Conservation (phyloP, 2,329 filamentous ascomycete genomes). For the Ophiostoma pallidulum region DNA sequence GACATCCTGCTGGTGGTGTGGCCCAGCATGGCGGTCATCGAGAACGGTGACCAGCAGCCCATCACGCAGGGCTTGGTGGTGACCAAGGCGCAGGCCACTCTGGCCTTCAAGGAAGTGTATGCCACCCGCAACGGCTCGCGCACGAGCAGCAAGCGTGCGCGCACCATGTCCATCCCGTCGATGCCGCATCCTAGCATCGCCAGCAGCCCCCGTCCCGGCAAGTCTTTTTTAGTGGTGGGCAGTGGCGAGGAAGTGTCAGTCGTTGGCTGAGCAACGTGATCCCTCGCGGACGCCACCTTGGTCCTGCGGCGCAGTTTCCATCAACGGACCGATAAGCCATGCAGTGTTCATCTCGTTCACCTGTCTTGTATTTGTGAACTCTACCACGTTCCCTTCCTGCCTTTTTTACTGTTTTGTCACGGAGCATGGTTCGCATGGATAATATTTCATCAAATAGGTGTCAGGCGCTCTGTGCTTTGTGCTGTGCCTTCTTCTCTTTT, state of each 20-base stretch:
- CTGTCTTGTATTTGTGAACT: not conserved
- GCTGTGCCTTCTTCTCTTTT: not conserved
- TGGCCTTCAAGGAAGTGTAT: conserved; percentile 11
- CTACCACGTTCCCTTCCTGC: not conserved
- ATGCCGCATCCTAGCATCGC: not conserved
- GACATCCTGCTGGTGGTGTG: conserved; percentile 27
- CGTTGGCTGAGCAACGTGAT: conserved; percentile 7
- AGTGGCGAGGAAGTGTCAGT: conserved; percentile 10
- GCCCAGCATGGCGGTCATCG: conserved; percentile 27
- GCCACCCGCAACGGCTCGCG: not conserved
- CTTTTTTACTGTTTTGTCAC: not conserved
- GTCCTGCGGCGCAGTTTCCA: not conserved
- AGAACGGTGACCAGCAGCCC: conserved; percentile 25
- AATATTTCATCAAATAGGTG: not conserved
- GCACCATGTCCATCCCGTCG: conserved; percentile 15
- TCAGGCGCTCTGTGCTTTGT: not conserved
- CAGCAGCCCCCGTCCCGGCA: conserved; percentile 6
- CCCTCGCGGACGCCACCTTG: not conserved
- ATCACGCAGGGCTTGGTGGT: conserved; percentile 28
- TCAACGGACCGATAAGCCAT: too few species aligned
- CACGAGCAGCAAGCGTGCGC: conserved; percentile 10
- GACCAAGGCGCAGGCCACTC: conserved; percentile 25
- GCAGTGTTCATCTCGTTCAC: too few species aligned
- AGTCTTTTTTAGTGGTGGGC: conserved; percentile 13
- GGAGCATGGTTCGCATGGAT: too few species aligned